Percentiles rank a stretch among this genome's conserved stretches.
Evolutionary conservation across 2,329 filamentous ascomycete genomes (phyloP).

Genomic region (Xylariaceae sp.): DNA sequence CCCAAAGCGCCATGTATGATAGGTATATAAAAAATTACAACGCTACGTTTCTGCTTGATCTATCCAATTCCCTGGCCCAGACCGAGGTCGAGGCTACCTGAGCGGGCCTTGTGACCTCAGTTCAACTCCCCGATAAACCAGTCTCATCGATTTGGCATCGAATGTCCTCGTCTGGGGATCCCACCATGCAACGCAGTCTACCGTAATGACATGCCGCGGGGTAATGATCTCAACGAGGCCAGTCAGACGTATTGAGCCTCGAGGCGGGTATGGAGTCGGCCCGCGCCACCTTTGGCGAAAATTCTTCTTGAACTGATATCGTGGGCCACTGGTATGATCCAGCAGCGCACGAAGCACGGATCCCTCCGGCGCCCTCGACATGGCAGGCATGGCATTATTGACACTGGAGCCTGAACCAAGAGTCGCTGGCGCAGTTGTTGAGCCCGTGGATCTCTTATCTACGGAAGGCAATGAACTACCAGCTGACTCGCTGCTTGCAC

Average conservation of each 20-base stretch:
- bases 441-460: conserved; percentile 18
- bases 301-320: conserved; percentile 32
- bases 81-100: conserved; percentile 4
- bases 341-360: conserved; percentile 28
- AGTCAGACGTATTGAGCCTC: conserved; percentile 48
- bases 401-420: conserved; percentile 13
- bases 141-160: conserved; percentile 25
- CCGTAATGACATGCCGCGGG: conserved; percentile 40
- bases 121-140: conserved; percentile 17
- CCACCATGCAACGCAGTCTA: conserved; percentile 51
- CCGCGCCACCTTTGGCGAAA: conserved; percentile 44
- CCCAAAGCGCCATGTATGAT: conserved; percentile 13
- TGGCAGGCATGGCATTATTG: conserved; percentile 14
- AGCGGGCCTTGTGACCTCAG: conserved; percentile 18
- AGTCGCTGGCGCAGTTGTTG: conserved; percentile 20
- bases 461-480: conserved; percentile 19
- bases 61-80: conserved; percentile 3
- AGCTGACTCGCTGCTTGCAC: conserved; percentile 22
- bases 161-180: conserved; percentile 49
- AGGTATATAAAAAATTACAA: conserved; percentile 1
- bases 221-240: conserved; percentile 51
- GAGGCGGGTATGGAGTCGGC: conserved; percentile 38
- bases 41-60: neutral
- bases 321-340: conserved; percentile 29
- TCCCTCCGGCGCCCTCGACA: conserved; percentile 25